Percentiles rank a stretch among this genome's conserved stretches.
phyloP scores from a whole-genome alignment of 345 rosid species.

The Combretum micranthum region DNA sequence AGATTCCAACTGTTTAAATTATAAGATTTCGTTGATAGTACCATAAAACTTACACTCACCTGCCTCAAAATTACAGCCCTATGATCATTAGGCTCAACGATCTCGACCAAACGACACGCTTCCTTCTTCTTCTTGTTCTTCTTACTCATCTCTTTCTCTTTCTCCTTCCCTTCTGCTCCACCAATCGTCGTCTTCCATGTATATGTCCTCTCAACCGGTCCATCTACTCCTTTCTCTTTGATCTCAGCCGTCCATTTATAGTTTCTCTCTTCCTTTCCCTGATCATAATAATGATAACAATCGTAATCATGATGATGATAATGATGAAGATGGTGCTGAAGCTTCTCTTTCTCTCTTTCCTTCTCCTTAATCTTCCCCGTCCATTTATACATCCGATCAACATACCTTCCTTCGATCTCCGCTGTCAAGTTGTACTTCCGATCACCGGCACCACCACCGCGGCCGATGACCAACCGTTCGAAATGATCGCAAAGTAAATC shows the following conservation, averaged over 20 bases:
- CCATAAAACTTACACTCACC: slow-evolving; percentile 25
- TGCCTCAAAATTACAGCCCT: slow-evolving; percentile 45
- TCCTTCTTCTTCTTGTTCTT: slow-evolving; percentile 42
- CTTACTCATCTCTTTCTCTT: slow-evolving; percentile 27
- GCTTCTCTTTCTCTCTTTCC: slow-evolving; percentile 20
- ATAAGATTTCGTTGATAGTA: not conserved
- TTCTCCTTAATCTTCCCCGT: slow-evolving; percentile 48
- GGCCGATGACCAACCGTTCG: slow-evolving; percentile 34
- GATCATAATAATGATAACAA: too few species aligned
- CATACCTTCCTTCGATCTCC: slow-evolving; percentile 55
- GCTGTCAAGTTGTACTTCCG: slow-evolving; percentile 77
- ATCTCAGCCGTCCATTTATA: slow-evolving; percentile 76
- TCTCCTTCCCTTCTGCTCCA: slow-evolving; percentile 28
- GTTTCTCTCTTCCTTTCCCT: slow-evolving; percentile 34
- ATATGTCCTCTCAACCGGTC: slow-evolving; percentile 44
- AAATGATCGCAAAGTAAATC: slow-evolving; percentile 57
- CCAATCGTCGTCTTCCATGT: slow-evolving; percentile 50
- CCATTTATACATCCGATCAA: slow-evolving; percentile 68
- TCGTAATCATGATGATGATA: too few species aligned
- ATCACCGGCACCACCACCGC: slow-evolving; percentile 28
- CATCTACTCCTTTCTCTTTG: slow-evolving; percentile 51
- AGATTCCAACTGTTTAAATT: too few species aligned
- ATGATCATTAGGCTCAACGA: slow-evolving; percentile 47
- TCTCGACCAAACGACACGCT: slow-evolving; percentile 57
- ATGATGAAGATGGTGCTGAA: slow-evolving; percentile 15